Evolutionary conservation across 2,329 filamentous ascomycete species (phyloP).

Genomic region (Fusarium penzigii): DNA sequence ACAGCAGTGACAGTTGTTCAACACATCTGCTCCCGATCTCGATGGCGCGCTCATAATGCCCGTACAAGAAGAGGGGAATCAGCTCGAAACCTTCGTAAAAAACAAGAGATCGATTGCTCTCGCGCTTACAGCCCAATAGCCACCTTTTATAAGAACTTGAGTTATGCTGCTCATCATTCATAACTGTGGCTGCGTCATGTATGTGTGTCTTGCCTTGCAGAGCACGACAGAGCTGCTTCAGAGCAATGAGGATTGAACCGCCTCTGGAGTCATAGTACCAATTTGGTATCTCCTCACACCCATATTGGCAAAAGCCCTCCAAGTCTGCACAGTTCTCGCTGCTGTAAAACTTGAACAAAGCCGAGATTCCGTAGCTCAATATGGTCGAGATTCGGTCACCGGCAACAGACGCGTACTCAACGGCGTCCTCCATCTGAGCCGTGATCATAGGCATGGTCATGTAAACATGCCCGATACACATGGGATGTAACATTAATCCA

Average conservation of each 20-base stretch:
- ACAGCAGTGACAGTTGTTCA: conserved; percentile 50
- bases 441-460: conserved; percentile 60
- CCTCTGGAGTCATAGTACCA: conserved; percentile 73
- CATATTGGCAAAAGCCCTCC: conserved; percentile 69
- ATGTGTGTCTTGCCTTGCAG: conserved; percentile 71
- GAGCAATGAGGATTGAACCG: conserved; percentile 66
- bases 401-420: conserved; percentile 65
- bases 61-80: conserved; percentile 62
- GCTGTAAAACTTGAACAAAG: conserved; percentile 67
- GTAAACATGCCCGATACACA: conserved; percentile 71
- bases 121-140: conserved; percentile 52
- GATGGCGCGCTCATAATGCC: conserved; percentile 60
- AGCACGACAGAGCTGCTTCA: conserved; percentile 67
- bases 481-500: conserved; percentile 67
- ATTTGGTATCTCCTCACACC: conserved; percentile 71
- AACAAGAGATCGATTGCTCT: conserved; percentile 64
- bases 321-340: conserved; percentile 70
- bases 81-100: conserved; percentile 70
- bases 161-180: conserved; percentile 69
- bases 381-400: conserved; percentile 74
- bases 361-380: conserved; percentile 68
- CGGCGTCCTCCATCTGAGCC: conserved; percentile 61
- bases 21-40: conserved; percentile 56
- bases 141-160: conserved; percentile 60
- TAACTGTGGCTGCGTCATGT: conserved; percentile 53